These are phyloP conservation scores for Lichtheimia ramosa DNA, from an alignment of 371 early-diverging fungal genomes.

Conservation along the genomic window DNA sequence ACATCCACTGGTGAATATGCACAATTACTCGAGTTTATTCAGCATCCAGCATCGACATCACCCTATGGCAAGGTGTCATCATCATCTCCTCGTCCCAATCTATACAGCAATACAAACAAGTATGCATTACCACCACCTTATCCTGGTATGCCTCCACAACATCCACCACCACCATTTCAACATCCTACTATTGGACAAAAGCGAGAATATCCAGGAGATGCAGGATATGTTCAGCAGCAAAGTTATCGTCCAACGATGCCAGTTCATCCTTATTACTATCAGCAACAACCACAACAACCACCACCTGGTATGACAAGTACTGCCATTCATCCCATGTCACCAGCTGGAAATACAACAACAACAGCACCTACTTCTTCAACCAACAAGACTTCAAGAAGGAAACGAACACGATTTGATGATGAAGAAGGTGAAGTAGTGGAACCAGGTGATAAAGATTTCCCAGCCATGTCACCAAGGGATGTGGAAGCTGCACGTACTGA, in stretches of 20 bases:
- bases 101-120: not conserved
- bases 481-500: conserved; percentile 39
- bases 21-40: conserved; percentile 12
- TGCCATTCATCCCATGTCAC: conserved; percentile 5
- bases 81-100: not conserved
- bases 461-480: conserved; percentile 47
- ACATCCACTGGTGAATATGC: conserved; percentile 9
- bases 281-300: conserved; percentile 8
- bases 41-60: conserved; percentile 11
- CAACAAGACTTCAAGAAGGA: not conserved
- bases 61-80: conserved; percentile 13
- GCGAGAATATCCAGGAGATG: too few relatives aligned
- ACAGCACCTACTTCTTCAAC: conserved; percentile 4
- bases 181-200: conserved; percentile 6
- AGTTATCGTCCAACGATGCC: too few relatives aligned
- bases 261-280: conserved; percentile 16
- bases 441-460: conserved; percentile 40
- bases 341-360: not conserved
- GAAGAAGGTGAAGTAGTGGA: conserved; percentile 29
- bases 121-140: not conserved
- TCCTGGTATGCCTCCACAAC: conserved; percentile 10
- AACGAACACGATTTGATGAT: conserved; percentile 3
- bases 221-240: too few relatives aligned
- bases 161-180: conserved; percentile 14
- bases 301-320: not conserved